Base-by-base conservation (phyloP, 768 basidiomycete species). In the Leccinum rimulosum region DNA sequence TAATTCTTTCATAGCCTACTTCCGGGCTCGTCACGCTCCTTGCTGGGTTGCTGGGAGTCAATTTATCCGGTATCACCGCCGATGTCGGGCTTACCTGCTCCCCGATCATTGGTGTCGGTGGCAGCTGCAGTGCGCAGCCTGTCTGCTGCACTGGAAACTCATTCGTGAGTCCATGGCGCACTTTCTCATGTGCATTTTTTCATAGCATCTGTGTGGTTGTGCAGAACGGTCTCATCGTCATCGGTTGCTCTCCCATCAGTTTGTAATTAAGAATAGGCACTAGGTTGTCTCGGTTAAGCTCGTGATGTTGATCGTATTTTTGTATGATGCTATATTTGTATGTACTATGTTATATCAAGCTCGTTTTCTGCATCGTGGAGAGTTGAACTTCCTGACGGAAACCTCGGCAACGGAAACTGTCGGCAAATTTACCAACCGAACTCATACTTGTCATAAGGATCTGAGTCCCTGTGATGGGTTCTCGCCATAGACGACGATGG, bases 101-200 rank as follows among this genome's bases (percentile, higher is more conserved):
- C 40, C 6, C 9, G 17, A 4, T 43, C n/a, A 1, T 10, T n/a
- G 40, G 40, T 43, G 17, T 22, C 22, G n/a, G 30, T 8, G 3
- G 35, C 4, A 19, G 25, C 19, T 33, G 19, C 19, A 12, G 12
- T 17, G 10, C 12, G 19, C 38, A 54, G 38, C 33, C 60, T 4
- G 35, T 49, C 14, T 61, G 60, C 57, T 61, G 56, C 52, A 36
- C 14, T 14, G 60, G 60, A 2, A 35, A 54, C 14, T 7, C 4
- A 3, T 54, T 54, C 3, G 57, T 61, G 47, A 40, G 56, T 15
- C 9, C 17, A 53, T 50, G 0, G 9, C 2, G 14, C 19, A n/a
- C 4, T 8, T 25, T 47, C 7, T 59, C 7, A 8, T 5, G 10
- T 27, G 15, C 15, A 28, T n/a, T 12, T 3, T 15, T 35, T 22